A percentile compares a stretch with the other conserved stretches of the same genome.
Conservation (phyloP, 768 basidiomycete genomes). For the Mycena alexandri region DNA sequence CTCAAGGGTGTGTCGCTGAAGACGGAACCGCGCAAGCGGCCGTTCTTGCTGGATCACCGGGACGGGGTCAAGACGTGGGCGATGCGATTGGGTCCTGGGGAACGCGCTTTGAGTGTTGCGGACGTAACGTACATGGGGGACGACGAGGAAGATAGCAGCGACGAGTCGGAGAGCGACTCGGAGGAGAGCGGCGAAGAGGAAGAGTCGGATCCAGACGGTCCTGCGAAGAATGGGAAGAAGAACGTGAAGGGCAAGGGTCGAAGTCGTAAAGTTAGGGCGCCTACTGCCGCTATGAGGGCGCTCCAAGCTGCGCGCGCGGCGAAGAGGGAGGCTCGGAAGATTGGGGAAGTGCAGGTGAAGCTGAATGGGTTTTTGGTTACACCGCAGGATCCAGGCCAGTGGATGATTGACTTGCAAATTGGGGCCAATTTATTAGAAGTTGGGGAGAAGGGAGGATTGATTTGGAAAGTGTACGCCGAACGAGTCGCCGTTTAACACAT, state of each 20-base stretch:
- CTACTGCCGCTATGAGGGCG: slow-evolving; percentile 39
- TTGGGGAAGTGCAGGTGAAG: slow-evolving; percentile 72
- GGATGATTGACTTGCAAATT: slow-evolving; percentile 70
- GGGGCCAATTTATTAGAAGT: slow-evolving; percentile 79
- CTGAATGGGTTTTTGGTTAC: slow-evolving; percentile 68
- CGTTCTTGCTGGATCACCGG: slow-evolving; percentile 68
- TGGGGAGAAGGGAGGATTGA: slow-evolving; percentile 75
- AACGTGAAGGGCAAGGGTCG: slow-evolving; percentile 56
- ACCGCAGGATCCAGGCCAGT: slow-evolving; percentile 62
- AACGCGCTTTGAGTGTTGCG: slow-evolving; percentile 66
- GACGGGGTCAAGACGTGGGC: slow-evolving; percentile 85
- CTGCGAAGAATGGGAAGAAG: slow-evolving; percentile 58
- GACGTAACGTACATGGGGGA: slow-evolving; percentile 67
- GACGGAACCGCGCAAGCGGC: slow-evolving; percentile 71
- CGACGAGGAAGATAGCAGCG: slow-evolving; percentile 71
- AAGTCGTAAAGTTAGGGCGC: slow-evolving; percentile 51
- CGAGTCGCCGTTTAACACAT: slow-evolving; percentile 46
- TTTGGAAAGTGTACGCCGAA: slow-evolving; percentile 80
- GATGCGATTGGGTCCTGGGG: slow-evolving; percentile 68
- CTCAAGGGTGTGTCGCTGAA: slow-evolving; percentile 66
- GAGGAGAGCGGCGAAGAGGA: slow-evolving; percentile 58
- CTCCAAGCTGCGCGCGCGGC: slow-evolving; percentile 42
- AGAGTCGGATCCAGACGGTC: slow-evolving; percentile 55
- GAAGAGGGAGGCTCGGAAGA: slow-evolving; percentile 62
- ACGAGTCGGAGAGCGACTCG: slow-evolving; percentile 63